Percentiles rank a stretch among this genome's conserved stretches.
These are phyloP conservation scores for Cystobasidium ongulense DNA, from an alignment of 768 basidiomycete species.

Conservation along the genomic window DNA sequence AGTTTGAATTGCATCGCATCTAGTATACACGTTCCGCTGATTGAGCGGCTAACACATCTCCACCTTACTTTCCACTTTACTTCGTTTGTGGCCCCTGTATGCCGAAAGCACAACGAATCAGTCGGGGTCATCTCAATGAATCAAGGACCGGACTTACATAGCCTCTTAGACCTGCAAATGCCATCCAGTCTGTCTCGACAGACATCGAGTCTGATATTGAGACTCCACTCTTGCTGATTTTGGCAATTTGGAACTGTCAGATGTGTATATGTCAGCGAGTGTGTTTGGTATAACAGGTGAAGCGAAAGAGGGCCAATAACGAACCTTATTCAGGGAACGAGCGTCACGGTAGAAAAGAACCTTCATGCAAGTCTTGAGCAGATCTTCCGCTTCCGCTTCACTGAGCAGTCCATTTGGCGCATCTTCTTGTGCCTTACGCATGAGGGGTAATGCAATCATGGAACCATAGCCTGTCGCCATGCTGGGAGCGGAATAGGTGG, in stretches of 20 bases:
- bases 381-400: constrained; percentile 66
- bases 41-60: background rate
- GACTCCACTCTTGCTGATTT: constrained; percentile 66
- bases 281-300: too few relatives aligned
- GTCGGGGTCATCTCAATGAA: background rate
- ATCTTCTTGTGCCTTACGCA: constrained; percentile 84
- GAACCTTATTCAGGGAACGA: constrained; percentile 84
- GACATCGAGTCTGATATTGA: constrained; percentile 68
- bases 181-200: constrained; percentile 75
- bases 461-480: constrained; percentile 91
- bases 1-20: background rate
- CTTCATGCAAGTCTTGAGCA: constrained; percentile 77
- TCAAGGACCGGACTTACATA: constrained; percentile 12
- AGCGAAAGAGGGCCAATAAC: background rate
- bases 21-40: background rate
- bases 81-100: background rate
- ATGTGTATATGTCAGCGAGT: background rate
- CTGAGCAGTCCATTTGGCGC: constrained; percentile 54
- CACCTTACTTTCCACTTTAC: background rate
- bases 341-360: constrained; percentile 96
- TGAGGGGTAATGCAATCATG: constrained; percentile 83
- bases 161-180: constrained; percentile 83
- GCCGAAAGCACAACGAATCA: background rate
- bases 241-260: constrained; percentile 85
- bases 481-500: constrained; percentile 85